A percentile compares a stretch with the other conserved stretches of the same genome.
phyloP scores from a whole-genome alignment of 176 grass and related monocot genomes.

The Paspalum notatum region DNA sequence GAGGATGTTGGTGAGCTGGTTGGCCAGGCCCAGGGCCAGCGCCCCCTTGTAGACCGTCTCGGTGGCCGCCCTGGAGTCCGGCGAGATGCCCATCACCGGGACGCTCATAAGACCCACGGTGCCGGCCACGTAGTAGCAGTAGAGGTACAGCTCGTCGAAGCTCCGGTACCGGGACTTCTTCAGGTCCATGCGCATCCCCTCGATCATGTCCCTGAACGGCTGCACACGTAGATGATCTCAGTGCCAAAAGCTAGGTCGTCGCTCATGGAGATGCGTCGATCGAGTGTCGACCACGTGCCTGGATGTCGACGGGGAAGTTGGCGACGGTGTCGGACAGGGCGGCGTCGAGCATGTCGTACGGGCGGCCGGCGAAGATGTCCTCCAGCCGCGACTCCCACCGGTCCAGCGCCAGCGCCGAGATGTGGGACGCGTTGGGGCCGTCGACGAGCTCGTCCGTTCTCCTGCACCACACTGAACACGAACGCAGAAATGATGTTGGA shows the following conservation, averaged over 20 bases:
- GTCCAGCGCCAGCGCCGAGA: constrained; percentile 77
- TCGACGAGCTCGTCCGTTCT: constrained; percentile 93
- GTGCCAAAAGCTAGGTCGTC: too few relatives aligned
- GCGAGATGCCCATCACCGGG: constrained; percentile 88
- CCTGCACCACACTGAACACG: constrained; percentile 85
- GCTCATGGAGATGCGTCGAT: neutral
- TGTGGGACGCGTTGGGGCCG: constrained; percentile 85
- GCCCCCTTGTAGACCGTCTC: constrained; percentile 72
- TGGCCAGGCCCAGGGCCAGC: constrained; percentile 80
- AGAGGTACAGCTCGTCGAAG: constrained; percentile 94
- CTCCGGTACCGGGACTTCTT: constrained; percentile 68
- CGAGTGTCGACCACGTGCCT: neutral
- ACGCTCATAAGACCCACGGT: constrained; percentile 91
- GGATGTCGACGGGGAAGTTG: constrained; percentile 77
- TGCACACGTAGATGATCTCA: neutral
- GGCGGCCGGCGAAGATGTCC: constrained; percentile 69
- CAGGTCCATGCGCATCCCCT: constrained; percentile 94
- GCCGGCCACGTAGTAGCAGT: constrained; percentile 95
- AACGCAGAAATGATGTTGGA: neutral
- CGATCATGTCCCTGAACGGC: constrained; percentile 97
- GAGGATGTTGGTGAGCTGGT: constrained; percentile 98
- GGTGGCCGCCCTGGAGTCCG: constrained; percentile 50
- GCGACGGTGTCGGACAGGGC: constrained; percentile 75
- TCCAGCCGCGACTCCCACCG: constrained; percentile 87
- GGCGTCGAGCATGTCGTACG: constrained; percentile 97